Evolutionary conservation across 2,329 filamentous ascomycete genomes (phyloP).

Genomic region (Biscogniauxia mediterranea): DNA sequence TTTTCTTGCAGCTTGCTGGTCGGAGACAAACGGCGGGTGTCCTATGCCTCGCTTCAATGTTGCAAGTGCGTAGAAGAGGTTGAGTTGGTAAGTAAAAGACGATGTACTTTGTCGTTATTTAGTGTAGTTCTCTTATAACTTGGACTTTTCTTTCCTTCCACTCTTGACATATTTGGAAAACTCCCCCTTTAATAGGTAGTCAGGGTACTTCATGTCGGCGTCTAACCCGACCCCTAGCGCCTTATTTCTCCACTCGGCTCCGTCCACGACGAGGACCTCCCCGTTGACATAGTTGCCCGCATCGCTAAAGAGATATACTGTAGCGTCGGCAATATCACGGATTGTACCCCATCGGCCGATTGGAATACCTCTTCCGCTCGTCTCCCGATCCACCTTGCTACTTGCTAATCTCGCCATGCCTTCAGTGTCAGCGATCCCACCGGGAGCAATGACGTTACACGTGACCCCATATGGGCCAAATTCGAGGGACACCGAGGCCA

Average conservation of each 20-base stretch:
- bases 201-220: constrained; percentile 49
- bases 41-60: no score
- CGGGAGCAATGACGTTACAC: constrained; percentile 85
- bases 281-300: constrained; percentile 86
- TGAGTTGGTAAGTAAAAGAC: not conserved
- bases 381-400: constrained; percentile 32
- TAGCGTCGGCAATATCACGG: constrained; percentile 89
- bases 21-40: no score
- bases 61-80: not conserved
- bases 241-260: constrained; percentile 55
- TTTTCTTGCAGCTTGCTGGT: no score
- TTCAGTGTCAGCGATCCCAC: constrained; percentile 83
- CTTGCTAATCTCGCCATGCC: constrained; percentile 65
- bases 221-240: constrained; percentile 47
- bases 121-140: constrained; percentile 36
- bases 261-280: constrained; percentile 73
- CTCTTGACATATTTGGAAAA: constrained; percentile 40
- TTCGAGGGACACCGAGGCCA: constrained; percentile 77
- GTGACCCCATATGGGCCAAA: constrained; percentile 85
- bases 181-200: constrained; percentile 44
- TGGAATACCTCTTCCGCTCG: constrained; percentile 56
- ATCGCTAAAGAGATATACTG: constrained; percentile 83
- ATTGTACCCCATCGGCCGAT: constrained; percentile 74
- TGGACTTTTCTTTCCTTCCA: constrained; percentile 38
- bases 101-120: not conserved